Percentiles rank a stretch among this genome's conserved stretches.
These are phyloP conservation scores for Xylaria cubensis DNA, from an alignment of 495 filamentous ascomycete species.

Conservation along the genomic window DNA sequence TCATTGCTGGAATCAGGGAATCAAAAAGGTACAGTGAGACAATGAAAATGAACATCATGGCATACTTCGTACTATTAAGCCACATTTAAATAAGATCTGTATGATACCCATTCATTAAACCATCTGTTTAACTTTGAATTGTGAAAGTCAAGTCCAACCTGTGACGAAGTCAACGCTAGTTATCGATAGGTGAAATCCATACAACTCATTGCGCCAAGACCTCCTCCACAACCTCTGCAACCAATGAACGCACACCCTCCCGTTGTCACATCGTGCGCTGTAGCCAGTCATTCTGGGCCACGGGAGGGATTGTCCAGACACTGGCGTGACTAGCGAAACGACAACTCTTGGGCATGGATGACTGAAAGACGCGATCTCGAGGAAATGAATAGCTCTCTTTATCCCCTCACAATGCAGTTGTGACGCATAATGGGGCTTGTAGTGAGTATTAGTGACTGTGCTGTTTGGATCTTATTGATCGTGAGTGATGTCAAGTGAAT, in stretches of 20 bases:
- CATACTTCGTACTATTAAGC: too few species aligned
- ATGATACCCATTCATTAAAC: background rate
- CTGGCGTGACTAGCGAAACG: background rate
- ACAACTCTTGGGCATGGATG: background rate
- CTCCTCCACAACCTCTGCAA: background rate
- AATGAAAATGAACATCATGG: background rate
- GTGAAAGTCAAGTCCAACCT: background rate
- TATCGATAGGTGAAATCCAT: background rate
- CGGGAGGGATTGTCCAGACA: background rate
- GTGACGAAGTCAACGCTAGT: background rate
- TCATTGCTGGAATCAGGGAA: background rate
- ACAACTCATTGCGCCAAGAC: background rate
- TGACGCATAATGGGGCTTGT: background rate
- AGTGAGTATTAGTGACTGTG: background rate
- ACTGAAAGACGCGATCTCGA: background rate
- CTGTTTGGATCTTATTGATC: background rate
- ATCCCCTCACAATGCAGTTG: background rate
- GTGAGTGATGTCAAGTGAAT: background rate
- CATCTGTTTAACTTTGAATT: background rate
- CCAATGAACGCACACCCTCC: constrained; percentile 1
- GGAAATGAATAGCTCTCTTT: background rate
- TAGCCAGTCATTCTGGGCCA: background rate
- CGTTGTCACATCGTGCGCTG: background rate
- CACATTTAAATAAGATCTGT: background rate
- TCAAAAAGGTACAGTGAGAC: background rate